A percentile compares a stretch with the other conserved stretches of the same genome.
Conservation (phyloP, 2,329 filamentous ascomycete species). For the Amphichorda felina region DNA sequence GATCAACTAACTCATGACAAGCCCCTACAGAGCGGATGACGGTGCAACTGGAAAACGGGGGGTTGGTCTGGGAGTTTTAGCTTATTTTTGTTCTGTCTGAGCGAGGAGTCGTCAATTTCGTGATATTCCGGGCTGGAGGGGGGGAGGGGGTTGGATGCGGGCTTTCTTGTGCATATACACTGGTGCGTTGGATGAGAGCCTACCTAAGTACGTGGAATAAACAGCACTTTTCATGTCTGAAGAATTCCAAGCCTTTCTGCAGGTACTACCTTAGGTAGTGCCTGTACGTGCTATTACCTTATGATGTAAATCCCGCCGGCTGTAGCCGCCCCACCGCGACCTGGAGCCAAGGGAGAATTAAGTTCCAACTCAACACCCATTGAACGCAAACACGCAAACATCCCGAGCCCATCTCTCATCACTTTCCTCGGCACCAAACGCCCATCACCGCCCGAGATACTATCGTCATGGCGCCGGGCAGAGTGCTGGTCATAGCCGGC, state of each 20-base stretch:
- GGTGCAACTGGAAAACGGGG: background rate
- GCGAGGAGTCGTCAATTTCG: background rate
- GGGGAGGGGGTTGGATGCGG: background rate
- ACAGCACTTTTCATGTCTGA: background rate
- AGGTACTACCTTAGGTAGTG: too few species aligned
- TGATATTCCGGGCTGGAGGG: background rate
- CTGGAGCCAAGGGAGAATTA: background rate
- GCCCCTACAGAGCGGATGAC: too few species aligned
- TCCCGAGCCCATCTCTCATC: background rate
- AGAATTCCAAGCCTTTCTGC: too few species aligned
- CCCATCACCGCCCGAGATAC: background rate
- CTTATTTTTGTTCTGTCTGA: background rate
- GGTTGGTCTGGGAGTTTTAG: background rate
- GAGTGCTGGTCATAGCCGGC: slow-evolving; percentile 73
- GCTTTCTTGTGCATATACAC: background rate
- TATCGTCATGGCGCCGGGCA: slow-evolving; percentile 22
- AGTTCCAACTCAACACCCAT: background rate
- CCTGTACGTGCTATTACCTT: too few species aligned
- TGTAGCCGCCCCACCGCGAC: background rate
- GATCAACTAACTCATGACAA: too few species aligned
- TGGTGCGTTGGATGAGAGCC: background rate
- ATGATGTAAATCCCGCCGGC: background rate
- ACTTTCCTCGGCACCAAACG: too few species aligned
- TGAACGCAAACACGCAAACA: background rate
- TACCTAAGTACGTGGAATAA: background rate